Evolutionary conservation across 2,329 filamentous ascomycete species (phyloP).

Genomic region (Whalleya microplaca): DNA sequence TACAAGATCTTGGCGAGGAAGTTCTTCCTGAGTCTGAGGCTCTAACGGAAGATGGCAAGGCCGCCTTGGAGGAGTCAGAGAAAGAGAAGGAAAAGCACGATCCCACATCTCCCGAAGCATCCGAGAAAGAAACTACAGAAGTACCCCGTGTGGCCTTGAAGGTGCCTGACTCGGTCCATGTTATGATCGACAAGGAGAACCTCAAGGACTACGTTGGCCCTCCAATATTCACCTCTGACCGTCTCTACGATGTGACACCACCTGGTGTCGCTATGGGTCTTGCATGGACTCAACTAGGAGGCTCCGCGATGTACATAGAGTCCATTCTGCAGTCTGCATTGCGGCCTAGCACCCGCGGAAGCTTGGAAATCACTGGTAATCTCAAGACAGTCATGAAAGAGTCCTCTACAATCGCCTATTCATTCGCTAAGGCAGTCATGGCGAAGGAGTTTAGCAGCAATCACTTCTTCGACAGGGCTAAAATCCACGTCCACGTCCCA

Average conservation of each 20-base stretch:
- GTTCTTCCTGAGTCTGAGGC: conserved; percentile 79
- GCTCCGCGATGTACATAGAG: conserved; percentile 95
- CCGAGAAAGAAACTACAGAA: conserved; percentile 69
- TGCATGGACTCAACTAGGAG: conserved; percentile 97
- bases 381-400: conserved; percentile 98
- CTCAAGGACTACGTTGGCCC: conserved; percentile 97
- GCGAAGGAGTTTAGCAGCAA: conserved; percentile 86
- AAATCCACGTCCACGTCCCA: conserved; percentile 93
- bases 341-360: conserved; percentile 71
- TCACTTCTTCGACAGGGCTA: conserved; percentile 93
- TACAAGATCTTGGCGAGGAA: conserved; percentile 89
- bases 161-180: conserved; percentile 85
- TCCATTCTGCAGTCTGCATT: conserved; percentile 89
- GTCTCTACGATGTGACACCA: conserved; percentile 91
- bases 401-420: conserved; percentile 92
- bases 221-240: conserved; percentile 92
- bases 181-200: conserved; percentile 85
- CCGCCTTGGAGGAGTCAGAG: conserved; percentile 69
- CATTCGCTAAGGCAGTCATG: conserved; percentile 89
- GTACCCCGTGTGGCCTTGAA: conserved; percentile 75
- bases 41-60: conserved; percentile 83
- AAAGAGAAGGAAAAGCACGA: conserved; percentile 60
- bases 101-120: conserved; percentile 38
- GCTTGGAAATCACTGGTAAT: conserved; percentile 91
- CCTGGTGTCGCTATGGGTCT: conserved; percentile 96